Evolutionary conservation across 345 rosid species (phyloP).

Genomic region (Citrus unshiu): DNA sequence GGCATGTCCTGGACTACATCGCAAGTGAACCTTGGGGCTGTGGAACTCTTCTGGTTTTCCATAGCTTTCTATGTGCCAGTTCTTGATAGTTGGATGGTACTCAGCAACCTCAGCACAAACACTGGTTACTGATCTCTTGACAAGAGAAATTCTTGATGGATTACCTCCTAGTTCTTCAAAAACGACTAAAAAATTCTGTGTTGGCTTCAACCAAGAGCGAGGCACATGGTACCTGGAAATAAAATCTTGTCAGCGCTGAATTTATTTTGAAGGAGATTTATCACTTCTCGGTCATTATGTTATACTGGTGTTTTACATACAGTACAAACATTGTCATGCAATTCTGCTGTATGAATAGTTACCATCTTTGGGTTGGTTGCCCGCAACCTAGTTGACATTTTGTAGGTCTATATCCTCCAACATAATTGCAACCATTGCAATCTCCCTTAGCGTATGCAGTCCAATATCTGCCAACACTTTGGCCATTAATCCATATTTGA

Average conservation of each 20-base stretch:
- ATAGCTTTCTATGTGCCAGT: constrained; percentile 98
- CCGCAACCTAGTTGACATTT: constrained; percentile 92
- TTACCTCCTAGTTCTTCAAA: constrained; percentile 98
- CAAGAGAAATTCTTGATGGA: constrained; percentile 72
- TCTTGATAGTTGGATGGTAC: constrained; percentile 88
- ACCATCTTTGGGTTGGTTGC: constrained; percentile 89
- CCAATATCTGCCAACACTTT: constrained; percentile 97
- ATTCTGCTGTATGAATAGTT: constrained; percentile 8
- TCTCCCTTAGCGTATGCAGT: constrained; percentile 77
- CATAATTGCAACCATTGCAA: constrained; percentile 77
- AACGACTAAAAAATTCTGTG: constrained; percentile 74
- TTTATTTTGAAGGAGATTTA: not conserved
- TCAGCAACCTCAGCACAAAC: constrained; percentile 92
- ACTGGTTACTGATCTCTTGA: constrained; percentile 70
- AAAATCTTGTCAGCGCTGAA: constrained; percentile 4
- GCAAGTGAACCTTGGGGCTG: constrained; percentile 85
- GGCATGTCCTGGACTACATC: constrained; percentile 72
- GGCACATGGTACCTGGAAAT: constrained; percentile 85
- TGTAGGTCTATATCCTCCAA: constrained; percentile 71
- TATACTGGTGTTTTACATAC: not conserved
- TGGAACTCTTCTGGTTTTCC: constrained; percentile 83
- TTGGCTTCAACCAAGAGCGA: constrained; percentile 84
- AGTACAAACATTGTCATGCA: not conserved
- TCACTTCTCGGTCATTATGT: not conserved
- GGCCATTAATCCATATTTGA: constrained; percentile 92